Percentiles rank a stretch among this genome's conserved stretches.
These are phyloP conservation scores for Penicillium janthinellum DNA, from an alignment of 2,329 filamentous ascomycete species.

Conservation along the genomic window DNA sequence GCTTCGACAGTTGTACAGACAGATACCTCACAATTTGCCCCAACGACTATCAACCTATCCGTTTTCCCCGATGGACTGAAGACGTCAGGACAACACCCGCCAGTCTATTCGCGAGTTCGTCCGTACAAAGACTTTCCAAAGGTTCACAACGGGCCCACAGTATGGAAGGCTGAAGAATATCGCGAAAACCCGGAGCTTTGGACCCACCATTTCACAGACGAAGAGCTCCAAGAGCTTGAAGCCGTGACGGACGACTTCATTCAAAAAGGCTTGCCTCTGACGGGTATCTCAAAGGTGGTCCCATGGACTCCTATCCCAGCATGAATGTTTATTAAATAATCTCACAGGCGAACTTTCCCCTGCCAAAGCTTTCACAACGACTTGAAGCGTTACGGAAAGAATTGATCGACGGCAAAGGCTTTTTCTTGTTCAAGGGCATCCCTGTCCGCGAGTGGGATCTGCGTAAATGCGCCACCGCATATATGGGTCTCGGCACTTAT, in stretches of 20 bases:
- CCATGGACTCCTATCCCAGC: too few species aligned
- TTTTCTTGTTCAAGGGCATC: conserved; percentile 82
- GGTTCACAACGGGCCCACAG: conserved; percentile 67
- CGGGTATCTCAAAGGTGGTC: conserved; percentile 63
- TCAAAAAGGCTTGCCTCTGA: conserved; percentile 62
- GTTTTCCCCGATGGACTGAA: conserved; percentile 65
- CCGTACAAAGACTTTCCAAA: conserved; percentile 70
- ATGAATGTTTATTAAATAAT: not conserved
- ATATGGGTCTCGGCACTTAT: conserved; percentile 82
- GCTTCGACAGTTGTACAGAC: conserved; percentile 10
- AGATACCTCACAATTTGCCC: not conserved
- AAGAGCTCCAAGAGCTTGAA: conserved; percentile 68
- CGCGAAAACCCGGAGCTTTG: conserved; percentile 63
- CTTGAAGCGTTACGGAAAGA: conserved; percentile 61
- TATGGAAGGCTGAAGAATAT: conserved; percentile 69
- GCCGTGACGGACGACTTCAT: conserved; percentile 68
- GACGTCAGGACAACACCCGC: conserved; percentile 70
- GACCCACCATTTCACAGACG: conserved; percentile 67
- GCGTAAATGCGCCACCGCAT: conserved; percentile 76
- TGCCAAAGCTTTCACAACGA: conserved; percentile 58
- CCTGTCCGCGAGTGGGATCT: conserved; percentile 72
- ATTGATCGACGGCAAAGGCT: conserved; percentile 79
- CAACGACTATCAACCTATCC: conserved; percentile 6
- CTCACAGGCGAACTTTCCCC: conserved; percentile 56
- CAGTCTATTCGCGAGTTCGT: conserved; percentile 62